Evolutionary conservation across 2,329 filamentous ascomycete genomes (phyloP), one percentile per base, ranked within the genome.

Genomic region (Ophiostoma perfectum): DNA sequence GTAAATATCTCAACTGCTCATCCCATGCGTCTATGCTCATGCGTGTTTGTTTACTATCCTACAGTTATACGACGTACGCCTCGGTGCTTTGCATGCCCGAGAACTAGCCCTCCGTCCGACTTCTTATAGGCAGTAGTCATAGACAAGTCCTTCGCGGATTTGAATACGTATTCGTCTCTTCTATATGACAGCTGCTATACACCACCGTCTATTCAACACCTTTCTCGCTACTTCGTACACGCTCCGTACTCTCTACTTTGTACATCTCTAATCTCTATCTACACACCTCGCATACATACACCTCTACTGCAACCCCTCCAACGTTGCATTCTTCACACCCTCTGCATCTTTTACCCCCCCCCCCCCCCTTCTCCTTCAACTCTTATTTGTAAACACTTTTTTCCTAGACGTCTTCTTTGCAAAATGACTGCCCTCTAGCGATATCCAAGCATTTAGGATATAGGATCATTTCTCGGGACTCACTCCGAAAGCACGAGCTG

Each of bases 291-390:
- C n/a, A 55, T 14, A 55, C 12, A 18, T 18, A 55, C 49, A 55
- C 49, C n/a, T 52, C 8, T 52, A 18, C 52, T n/a, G 27, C 27
- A 18, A 52, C 55, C 55, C 55, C 55, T 58, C 55, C 55, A 38
- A 58, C 55, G 55, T 58, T 27, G 6, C 55, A 58, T n/a, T n/a
- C n/a, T n/a, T 58, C 27, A 58, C 55, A 27, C 55, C 52, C 52
- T 52, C 47, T 58, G 52, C 52, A 11, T 38, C 16, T 14, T 11
- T 58, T 18, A 38, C 55, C 8, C 55, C 55, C 55, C 55, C 27
- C 9, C 27, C 27, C 27, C n/a, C 11, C 27, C 55, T 14, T 14
- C 55, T 14, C 12, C 18, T 3, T n/a, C 16, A 18, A 27, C 47
- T 55, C 18, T 55, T 27, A n/a, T 18, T 55, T 18, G 6, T 36